Conservation (phyloP, 371 early-diverging fungal species). For the Mortierella sp. region DNA sequence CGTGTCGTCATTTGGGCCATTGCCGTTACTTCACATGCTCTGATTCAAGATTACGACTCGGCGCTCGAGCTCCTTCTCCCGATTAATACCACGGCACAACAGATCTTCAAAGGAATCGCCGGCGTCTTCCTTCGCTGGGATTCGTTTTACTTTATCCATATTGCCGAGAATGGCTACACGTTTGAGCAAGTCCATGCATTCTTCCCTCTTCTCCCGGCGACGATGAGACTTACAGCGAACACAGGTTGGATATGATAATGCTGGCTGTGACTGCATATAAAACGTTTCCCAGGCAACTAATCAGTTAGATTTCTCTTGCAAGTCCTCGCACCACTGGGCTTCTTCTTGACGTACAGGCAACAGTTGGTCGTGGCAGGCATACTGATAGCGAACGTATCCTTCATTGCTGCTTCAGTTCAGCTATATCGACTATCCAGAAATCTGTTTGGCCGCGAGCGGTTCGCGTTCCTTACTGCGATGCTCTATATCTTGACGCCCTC, state of each 20-base stretch:
- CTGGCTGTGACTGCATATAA: neutral
- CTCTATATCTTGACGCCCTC: slow-evolving; percentile 84
- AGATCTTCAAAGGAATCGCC: slow-evolving; percentile 45
- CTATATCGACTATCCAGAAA: slow-evolving; percentile 71
- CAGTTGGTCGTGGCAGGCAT: slow-evolving; percentile 73
- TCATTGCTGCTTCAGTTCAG: slow-evolving; percentile 80
- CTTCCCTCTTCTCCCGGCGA: slow-evolving; percentile 85
- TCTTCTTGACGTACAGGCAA: slow-evolving; percentile 59
- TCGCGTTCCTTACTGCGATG: slow-evolving; percentile 76
- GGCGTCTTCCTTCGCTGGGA: slow-evolving; percentile 91
- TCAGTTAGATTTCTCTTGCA: slow-evolving; percentile 8
- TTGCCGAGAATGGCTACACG: slow-evolving; percentile 84
- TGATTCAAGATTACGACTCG: slow-evolving; percentile 68
- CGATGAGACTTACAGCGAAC: slow-evolving; percentile 63
- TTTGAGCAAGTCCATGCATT: slow-evolving; percentile 95
- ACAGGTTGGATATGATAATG: slow-evolving; percentile 53
- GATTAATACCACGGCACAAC: slow-evolving; percentile 20
- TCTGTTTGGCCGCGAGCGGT: slow-evolving; percentile 62
- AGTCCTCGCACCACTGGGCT: slow-evolving; percentile 33
- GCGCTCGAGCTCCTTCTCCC: slow-evolving; percentile 58
- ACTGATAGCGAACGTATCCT: slow-evolving; percentile 77
- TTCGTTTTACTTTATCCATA: slow-evolving; percentile 87
- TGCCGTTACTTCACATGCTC: slow-evolving; percentile 57
- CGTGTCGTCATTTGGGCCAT: slow-evolving; percentile 55
- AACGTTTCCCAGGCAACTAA: too few species aligned